Percentiles rank a stretch among this genome's conserved stretches.
Conservation (phyloP, 371 early-diverging fungal species). For the Saksenaea vasiformis region DNA sequence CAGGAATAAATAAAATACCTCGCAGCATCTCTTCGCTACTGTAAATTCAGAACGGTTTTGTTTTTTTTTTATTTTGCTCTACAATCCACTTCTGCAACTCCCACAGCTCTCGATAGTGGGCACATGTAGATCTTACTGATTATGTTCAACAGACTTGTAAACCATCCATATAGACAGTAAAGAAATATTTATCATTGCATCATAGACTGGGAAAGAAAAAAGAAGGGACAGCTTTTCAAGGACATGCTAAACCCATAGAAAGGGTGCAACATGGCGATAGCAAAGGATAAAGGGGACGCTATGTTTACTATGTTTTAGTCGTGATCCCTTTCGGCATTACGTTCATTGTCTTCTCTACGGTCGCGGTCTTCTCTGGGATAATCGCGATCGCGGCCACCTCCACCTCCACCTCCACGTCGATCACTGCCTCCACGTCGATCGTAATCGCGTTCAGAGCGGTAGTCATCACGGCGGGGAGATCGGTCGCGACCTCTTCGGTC, state of each 20-base stretch:
- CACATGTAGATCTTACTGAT: too few species aligned
- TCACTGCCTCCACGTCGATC: constrained; percentile 19
- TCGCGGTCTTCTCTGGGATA: constrained; percentile 9
- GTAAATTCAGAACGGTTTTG: too few species aligned
- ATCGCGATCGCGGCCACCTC: constrained; percentile 12
- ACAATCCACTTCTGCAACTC: too few species aligned
- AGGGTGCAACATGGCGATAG: neutral
- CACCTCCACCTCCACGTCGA: constrained; percentile 8
- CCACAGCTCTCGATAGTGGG: too few species aligned
- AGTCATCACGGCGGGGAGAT: constrained; percentile 9
- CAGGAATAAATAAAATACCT: neutral
- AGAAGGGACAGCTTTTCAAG: neutral
- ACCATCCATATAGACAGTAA: neutral
- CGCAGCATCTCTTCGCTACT: too few species aligned
- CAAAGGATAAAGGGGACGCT: neutral
- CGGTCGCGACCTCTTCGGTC: constrained; percentile 15
- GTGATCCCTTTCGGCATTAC: constrained; percentile 14
- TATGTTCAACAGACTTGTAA: neutral
- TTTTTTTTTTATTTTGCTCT: too few species aligned
- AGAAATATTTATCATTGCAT: neutral
- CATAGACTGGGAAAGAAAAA: neutral
- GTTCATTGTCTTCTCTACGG: constrained; percentile 14
- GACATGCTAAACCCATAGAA: neutral
- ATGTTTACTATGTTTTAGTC: neutral
- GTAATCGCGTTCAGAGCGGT: constrained; percentile 10